phyloP scores from a whole-genome alignment of 2,329 filamentous ascomycete species.

The Fusarium torreyae region DNA sequence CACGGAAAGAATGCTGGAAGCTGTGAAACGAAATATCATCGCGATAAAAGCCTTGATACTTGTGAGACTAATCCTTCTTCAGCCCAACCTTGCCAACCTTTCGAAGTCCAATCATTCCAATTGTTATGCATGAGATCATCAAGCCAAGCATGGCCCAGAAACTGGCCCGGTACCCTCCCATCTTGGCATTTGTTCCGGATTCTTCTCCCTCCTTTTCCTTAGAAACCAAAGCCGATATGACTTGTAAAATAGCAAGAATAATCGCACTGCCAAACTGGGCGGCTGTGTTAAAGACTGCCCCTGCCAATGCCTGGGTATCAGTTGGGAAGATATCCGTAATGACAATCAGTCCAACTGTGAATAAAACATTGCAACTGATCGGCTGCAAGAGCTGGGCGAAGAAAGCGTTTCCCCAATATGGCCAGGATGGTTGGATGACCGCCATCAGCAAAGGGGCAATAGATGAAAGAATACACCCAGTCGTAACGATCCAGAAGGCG shows the following conservation, averaged over 20 bases:
- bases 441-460: slow-evolving; percentile 69
- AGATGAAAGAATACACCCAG: slow-evolving; percentile 59
- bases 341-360: slow-evolving; percentile 69
- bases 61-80: too few relatives aligned
- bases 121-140: slow-evolving; percentile 57
- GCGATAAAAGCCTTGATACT: too few relatives aligned
- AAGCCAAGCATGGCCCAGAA: slow-evolving; percentile 66
- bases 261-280: slow-evolving; percentile 67
- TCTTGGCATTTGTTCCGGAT: slow-evolving; percentile 52
- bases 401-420: slow-evolving; percentile 66
- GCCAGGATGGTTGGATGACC: slow-evolving; percentile 60
- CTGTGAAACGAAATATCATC: too few relatives aligned
- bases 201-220: slow-evolving; percentile 51
- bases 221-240: slow-evolving; percentile 59
- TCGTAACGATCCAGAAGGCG: slow-evolving; percentile 57
- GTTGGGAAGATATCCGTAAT: slow-evolving; percentile 68
- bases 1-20: too few relatives aligned
- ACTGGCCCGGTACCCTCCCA: slow-evolving; percentile 64
- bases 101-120: slow-evolving; percentile 58
- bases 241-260: slow-evolving; percentile 62
- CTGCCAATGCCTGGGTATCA: slow-evolving; percentile 70
- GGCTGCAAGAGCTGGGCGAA: slow-evolving; percentile 60
- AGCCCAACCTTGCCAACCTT: slow-evolving; percentile 53
- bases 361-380: slow-evolving; percentile 63
- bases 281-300: slow-evolving; percentile 73